Evolutionary conservation across 1,284 basidiomycete genomes (phyloP).

Genomic region (Rhodotorula glutinis): DNA sequence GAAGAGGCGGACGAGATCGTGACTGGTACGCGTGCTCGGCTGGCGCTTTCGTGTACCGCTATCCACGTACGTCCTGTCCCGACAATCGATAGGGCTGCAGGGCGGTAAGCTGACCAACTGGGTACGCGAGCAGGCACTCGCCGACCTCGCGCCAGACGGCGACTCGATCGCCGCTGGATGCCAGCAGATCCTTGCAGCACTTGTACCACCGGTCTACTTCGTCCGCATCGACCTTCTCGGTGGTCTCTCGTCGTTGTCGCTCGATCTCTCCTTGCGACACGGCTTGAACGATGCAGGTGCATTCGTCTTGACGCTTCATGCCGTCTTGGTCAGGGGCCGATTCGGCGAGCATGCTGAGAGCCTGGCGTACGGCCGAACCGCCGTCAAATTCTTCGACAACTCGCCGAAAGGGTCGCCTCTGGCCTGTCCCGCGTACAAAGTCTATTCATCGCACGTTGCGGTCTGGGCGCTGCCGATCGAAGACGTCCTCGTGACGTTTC

Average conservation of each 20-base stretch:
- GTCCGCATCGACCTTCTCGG: conserved; percentile 36
- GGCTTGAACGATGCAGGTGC: conserved; percentile 33
- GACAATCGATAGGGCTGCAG: too few species aligned
- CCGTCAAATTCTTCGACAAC: conserved; percentile 26
- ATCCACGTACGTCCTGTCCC: conserved; percentile 20
- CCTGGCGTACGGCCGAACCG: conserved; percentile 28
- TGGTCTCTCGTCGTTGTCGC: conserved; percentile 27
- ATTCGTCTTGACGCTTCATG: conserved; percentile 33
- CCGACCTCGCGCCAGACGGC: not conserved
- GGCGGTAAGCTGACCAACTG: too few species aligned
- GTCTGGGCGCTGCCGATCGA: conserved; percentile 24
- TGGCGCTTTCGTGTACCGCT: conserved; percentile 1
- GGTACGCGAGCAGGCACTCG: conserved; percentile 7
- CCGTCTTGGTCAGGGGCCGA: conserved; percentile 21
- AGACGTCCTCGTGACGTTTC: conserved; percentile 22
- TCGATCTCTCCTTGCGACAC: conserved; percentile 14
- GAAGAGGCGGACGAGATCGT: conserved; percentile 8
- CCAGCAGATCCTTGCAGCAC: conserved; percentile 27
- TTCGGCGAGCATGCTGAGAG: conserved; percentile 11
- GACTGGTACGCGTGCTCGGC: not conserved
- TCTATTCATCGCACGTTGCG: conserved; percentile 28
- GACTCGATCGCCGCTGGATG: conserved; percentile 23
- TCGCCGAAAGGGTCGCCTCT: conserved; percentile 28
- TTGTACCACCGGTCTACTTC: conserved; percentile 39
- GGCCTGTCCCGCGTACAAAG: conserved; percentile 39